These are phyloP conservation scores for Botryotinia globosa DNA, from an alignment of 2,329 filamentous ascomycete genomes.

Conservation along the genomic window DNA sequence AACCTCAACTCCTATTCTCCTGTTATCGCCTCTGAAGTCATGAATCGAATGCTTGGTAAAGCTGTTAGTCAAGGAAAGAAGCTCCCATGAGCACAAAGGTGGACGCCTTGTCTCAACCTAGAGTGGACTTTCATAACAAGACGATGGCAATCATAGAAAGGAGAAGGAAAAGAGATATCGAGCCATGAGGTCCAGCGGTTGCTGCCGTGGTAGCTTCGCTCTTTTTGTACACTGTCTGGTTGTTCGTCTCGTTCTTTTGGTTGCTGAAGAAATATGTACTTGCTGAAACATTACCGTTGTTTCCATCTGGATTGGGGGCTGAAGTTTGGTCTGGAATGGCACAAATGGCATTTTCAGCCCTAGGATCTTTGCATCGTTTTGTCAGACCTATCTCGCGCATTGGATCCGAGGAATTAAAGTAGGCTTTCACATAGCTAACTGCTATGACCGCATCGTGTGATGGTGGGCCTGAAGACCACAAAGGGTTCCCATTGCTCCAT, in stretches of 20 bases:
- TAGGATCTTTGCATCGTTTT: conserved; percentile 44
- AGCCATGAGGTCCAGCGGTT: background rate
- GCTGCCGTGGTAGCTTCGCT: conserved; percentile 15
- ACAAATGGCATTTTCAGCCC: conserved; percentile 45
- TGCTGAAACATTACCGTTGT: conserved; percentile 36
- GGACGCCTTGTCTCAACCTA: background rate
- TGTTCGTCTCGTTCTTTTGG: conserved; percentile 46
- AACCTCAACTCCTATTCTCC: conserved; percentile 9
- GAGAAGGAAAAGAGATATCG: background rate
- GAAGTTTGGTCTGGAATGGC: conserved; percentile 48
- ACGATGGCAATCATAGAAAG: background rate
- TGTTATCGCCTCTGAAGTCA: background rate
- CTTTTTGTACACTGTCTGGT: conserved; percentile 45
- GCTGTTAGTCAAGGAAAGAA: background rate
- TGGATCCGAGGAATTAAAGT: conserved; percentile 67
- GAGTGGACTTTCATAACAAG: background rate
- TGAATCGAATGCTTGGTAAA: background rate
- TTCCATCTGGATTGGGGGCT: conserved; percentile 34
- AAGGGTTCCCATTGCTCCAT: conserved; percentile 72
- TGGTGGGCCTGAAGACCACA: conserved; percentile 72
- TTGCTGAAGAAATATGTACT: conserved; percentile 50
- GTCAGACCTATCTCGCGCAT: conserved; percentile 41
- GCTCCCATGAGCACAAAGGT: background rate
- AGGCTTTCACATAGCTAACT: conserved; percentile 70
- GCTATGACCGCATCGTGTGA: conserved; percentile 57